Evolutionary conservation across 1,284 basidiomycete species (phyloP).

Genomic region (Malassezia equina): DNA sequence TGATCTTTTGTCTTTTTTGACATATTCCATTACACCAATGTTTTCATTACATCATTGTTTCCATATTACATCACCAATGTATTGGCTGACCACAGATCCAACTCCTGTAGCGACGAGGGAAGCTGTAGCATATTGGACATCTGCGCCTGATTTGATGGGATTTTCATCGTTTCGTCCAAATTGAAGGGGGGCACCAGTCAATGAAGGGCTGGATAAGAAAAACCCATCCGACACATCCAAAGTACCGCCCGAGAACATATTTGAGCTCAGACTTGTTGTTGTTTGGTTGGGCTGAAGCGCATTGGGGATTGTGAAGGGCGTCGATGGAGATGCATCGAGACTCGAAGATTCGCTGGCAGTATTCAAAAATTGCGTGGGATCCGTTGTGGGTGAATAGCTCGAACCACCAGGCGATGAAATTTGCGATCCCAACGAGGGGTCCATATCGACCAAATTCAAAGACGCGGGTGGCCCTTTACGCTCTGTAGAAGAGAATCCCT

Average conservation of each 20-base stretch:
- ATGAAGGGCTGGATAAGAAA: background rate
- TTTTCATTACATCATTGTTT: background rate
- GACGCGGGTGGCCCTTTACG: conserved; percentile 10
- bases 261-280: background rate
- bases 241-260: background rate
- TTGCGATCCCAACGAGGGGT: background rate
- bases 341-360: background rate
- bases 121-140: background rate
- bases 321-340: background rate
- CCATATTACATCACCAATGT: background rate
- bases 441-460: background rate
- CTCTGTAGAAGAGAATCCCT: conserved; percentile 8
- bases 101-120: background rate
- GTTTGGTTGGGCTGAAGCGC: background rate
- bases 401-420: background rate
- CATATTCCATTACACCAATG: no score
- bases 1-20: no score
- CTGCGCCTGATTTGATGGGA: background rate
- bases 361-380: background rate
- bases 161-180: background rate
- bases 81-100: background rate
- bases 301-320: background rate
- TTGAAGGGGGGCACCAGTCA: background rate
- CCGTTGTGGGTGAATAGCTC: background rate
- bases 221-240: background rate